Conservation (phyloP, 768 basidiomycete genomes). For the Suillus americanus region DNA sequence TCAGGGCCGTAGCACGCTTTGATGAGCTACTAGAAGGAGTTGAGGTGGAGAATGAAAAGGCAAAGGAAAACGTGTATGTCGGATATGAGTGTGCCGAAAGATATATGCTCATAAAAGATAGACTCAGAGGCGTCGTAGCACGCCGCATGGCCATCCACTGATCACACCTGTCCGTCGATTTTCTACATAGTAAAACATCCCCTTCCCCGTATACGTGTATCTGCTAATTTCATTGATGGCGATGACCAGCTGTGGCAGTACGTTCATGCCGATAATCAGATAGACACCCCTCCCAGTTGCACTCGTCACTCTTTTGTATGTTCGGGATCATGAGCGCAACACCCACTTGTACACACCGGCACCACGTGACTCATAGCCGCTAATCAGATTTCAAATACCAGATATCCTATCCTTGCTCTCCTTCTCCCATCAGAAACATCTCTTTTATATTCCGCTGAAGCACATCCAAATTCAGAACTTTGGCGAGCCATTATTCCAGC, state of each 20-base stretch:
- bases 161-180: slow-evolving; percentile 13
- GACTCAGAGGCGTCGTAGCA: too few species aligned
- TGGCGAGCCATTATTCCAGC: too few species aligned
- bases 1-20: too few species aligned
- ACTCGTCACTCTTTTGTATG: slow-evolving; percentile 37
- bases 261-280: neutral
- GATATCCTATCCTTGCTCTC: slow-evolving; percentile 40
- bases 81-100: too few species aligned
- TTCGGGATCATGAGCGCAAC: too few species aligned
- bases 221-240: slow-evolving; percentile 32
- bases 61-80: too few species aligned
- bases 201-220: slow-evolving; percentile 25
- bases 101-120: too few species aligned
- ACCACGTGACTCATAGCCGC: too few species aligned
- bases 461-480: neutral
- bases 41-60: too few species aligned
- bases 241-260: neutral
- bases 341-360: too few species aligned
- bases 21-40: too few species aligned
- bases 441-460: neutral
- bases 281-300: slow-evolving; percentile 29
- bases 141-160: slow-evolving; percentile 3
- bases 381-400: neutral
- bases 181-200: slow-evolving; percentile 43
- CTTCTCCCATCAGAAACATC: neutral